Conservation (phyloP, 2,329 filamentous ascomycete species). For the Aureobasidium melanogenum region DNA sequence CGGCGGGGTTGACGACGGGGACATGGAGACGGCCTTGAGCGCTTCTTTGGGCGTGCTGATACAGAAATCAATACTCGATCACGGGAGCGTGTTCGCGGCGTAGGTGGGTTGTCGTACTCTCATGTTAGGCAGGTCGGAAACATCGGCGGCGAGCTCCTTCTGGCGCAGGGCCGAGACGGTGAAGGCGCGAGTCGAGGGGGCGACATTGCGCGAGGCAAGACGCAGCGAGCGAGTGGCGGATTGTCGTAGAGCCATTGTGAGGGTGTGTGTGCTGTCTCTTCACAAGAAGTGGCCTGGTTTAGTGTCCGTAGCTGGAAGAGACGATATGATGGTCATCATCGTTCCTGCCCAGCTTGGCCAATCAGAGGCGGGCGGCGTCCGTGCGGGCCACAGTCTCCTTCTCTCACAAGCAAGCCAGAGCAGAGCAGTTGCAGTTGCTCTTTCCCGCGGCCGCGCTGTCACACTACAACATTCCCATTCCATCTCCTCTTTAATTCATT, state of each 20-base stretch:
- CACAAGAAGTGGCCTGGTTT: background rate
- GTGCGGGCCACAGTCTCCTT: background rate
- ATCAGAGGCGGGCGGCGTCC: background rate
- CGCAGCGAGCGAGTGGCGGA: slow-evolving; percentile 24
- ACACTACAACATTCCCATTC: slow-evolving; percentile 6
- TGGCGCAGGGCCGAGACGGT: slow-evolving; percentile 32
- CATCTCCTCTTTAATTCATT: background rate
- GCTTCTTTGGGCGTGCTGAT: slow-evolving; percentile 34
- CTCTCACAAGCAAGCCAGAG: background rate
- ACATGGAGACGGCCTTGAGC: slow-evolving; percentile 53
- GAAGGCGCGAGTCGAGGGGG: slow-evolving; percentile 30
- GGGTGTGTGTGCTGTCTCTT: background rate
- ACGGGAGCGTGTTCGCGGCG: background rate
- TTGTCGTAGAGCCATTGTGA: slow-evolving; percentile 32
- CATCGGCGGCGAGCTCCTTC: slow-evolving; percentile 35
- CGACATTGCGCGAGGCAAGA: slow-evolving; percentile 10
- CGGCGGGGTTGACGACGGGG: slow-evolving; percentile 80
- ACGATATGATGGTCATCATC: slow-evolving; percentile 1
- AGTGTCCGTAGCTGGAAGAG: background rate
- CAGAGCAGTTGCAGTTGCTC: slow-evolving; percentile 8
- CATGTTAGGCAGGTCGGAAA: slow-evolving; percentile 38
- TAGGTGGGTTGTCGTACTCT: slow-evolving; percentile 24
- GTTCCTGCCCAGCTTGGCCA: background rate
- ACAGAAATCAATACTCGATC: slow-evolving; percentile 6
- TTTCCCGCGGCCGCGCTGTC: slow-evolving; percentile 10